Evolutionary conservation across 2,329 filamentous ascomycete species (phyloP).

Genomic region (Tolypocladium endophyticum): DNA sequence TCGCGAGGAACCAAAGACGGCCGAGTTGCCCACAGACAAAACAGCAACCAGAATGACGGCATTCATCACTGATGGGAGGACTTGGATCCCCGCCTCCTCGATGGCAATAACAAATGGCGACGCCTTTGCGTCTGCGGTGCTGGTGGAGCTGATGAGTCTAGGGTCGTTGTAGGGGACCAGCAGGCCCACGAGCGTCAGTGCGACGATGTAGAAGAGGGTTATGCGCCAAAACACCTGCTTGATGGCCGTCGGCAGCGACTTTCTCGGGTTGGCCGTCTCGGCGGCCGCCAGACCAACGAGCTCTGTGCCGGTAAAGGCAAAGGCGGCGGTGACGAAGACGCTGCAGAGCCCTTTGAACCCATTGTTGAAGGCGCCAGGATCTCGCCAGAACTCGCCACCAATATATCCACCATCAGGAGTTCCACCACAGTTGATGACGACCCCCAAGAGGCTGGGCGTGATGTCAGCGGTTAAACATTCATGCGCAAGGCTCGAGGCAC

Average conservation of each 20-base stretch:
- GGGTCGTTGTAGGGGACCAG: constrained; percentile 64
- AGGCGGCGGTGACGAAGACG: constrained; percentile 67
- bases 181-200: constrained; percentile 69
- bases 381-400: constrained; percentile 64
- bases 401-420: constrained; percentile 66
- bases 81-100: constrained; percentile 67
- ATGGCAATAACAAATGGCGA: constrained; percentile 95
- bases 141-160: constrained; percentile 46
- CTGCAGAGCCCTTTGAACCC: constrained; percentile 76
- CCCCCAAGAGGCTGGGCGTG: constrained; percentile 58
- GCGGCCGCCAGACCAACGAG: constrained; percentile 67
- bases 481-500: background rate
- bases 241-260: constrained; percentile 74
- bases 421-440: constrained; percentile 77
- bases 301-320: constrained; percentile 67
- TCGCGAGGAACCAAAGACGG: constrained; percentile 83
- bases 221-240: constrained; percentile 97
- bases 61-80: constrained; percentile 84
- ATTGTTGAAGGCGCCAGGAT: constrained; percentile 76
- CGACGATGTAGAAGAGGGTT: constrained; percentile 78
- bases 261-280: constrained; percentile 68
- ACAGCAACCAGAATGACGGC: constrained; percentile 88
- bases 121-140: constrained; percentile 56
- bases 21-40: constrained; percentile 82
- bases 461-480: background rate